phyloP scores from a whole-genome alignment of 2,329 filamentous ascomycete genomes.

The Paecilomyces sp. region DNA sequence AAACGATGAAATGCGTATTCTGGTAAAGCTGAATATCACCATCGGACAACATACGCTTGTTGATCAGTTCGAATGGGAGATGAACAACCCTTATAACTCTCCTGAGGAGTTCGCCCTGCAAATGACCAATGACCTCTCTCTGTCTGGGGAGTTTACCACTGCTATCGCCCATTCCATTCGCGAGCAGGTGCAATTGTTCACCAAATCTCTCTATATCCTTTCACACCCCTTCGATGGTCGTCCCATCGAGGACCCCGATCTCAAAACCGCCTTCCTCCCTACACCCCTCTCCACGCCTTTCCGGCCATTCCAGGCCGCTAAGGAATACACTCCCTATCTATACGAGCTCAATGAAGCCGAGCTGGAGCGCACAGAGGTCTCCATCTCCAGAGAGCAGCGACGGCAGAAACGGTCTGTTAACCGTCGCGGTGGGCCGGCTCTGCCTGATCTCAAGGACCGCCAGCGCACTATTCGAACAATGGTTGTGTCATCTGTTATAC shows the following conservation, averaged over 20 bases:
- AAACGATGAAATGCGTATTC: conserved; percentile 96
- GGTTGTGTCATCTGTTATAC: conserved; percentile 85
- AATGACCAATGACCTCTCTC: conserved; percentile 82
- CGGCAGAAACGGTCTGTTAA: conserved; percentile 95
- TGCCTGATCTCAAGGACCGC: conserved; percentile 94
- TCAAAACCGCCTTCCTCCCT: conserved; percentile 76
- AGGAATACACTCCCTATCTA: conserved; percentile 87
- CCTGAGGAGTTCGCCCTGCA: conserved; percentile 88
- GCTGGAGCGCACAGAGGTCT: conserved; percentile 81
- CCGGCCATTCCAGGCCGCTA: conserved; percentile 83
- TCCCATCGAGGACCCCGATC: conserved; percentile 84
- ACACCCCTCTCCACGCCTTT: conserved; percentile 79
- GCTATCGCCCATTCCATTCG: conserved; percentile 97
- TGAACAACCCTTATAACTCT: conserved; percentile 89
- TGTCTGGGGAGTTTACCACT: conserved; percentile 93
- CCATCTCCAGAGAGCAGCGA: conserved; percentile 87
- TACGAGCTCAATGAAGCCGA: conserved; percentile 91
- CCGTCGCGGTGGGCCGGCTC: conserved; percentile 78
- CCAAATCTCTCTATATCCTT: conserved; percentile 83
- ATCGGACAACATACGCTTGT: conserved; percentile 90
- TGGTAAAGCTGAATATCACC: conserved; percentile 95
- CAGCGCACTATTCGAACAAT: conserved; percentile 89
- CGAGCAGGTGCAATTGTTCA: conserved; percentile 92
- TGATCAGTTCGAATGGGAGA: conserved; percentile 98
- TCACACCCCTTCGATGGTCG: conserved; percentile 93